Base-by-base conservation (phyloP, 2,329 filamentous ascomycete genomes). In the Pseudogymnoascus sp. region DNA sequence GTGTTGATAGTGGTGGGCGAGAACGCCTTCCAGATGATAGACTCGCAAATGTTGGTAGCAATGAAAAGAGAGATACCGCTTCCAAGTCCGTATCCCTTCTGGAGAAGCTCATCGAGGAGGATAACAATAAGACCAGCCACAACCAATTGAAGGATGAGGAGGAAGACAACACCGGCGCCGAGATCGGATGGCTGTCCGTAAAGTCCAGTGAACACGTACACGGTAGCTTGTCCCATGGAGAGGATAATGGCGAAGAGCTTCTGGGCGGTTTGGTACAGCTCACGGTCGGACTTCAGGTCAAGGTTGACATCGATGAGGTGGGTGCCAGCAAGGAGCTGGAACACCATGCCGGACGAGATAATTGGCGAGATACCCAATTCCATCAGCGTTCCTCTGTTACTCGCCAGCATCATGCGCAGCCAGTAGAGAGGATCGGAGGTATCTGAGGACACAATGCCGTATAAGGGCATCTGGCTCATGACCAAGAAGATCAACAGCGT, bases 241-340 rank as follows among this genome's bases (percentile, higher is more conserved):
- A 99, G 86, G 76, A 99, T 96, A 75, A 99, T 96, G 71, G 95
- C 95, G 74, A 96, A 93, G 69, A 96, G 89, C 84, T 99, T 99
- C 85, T 99, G 95, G 64, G 96, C 95, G 68, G 93, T 99, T 84
- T 99, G 95, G 87, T 99, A 99, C 69, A 99, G 88, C 83, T 99
- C 95, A 80, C 95, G 95, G 80, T 99, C 95, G 78, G 93, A 95
- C 86, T 99, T 99, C 79, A 97, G 88, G 84, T 99, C 95, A 74
- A 99, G 90, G 86, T 99, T 97, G 83, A 99, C 93, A 78, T 99
- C 95, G 80, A 99, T 97, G 82, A 97, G 89, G 85, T 99, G 95
- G 78, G 95, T 99, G 76, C 95, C 95, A 75, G 95, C 95, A 70
- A 99, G 90, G 74, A 99, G 93, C 88, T 99, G 95, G 87, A 99